A percentile compares a stretch with the other conserved stretches of the same genome.
Evolutionary conservation across 2,329 filamentous ascomycete species (phyloP).

Genomic region (Monilinia polystroma): DNA sequence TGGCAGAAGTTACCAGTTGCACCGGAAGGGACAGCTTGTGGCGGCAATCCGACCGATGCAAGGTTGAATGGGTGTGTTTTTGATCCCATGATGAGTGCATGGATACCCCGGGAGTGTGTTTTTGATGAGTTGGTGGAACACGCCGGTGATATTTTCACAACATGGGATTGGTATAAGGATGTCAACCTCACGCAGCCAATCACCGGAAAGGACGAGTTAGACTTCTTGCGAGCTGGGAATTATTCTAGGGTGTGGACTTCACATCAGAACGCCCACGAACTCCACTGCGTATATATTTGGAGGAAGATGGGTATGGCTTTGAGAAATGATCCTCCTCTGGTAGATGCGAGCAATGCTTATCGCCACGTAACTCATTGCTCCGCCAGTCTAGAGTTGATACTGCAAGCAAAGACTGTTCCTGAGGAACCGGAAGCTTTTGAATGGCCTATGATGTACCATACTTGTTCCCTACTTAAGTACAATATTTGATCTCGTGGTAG

Average conservation of each 20-base stretch:
- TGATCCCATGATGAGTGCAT: slow-evolving; percentile 1
- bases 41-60: not conserved
- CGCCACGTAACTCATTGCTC: slow-evolving; percentile 4
- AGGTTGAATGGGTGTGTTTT: slow-evolving; percentile 9
- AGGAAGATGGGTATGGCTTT: slow-evolving; percentile 13
- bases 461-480: slow-evolving; percentile 1
- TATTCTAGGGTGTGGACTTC: slow-evolving; percentile 14
- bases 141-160: slow-evolving; percentile 8
- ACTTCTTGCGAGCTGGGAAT: slow-evolving; percentile 5
- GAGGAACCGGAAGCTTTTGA: too few relatives aligned
- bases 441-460: not conserved
- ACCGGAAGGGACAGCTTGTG: slow-evolving; percentile 14
- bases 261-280: not conserved
- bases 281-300: slow-evolving; percentile 8
- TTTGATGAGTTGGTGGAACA: slow-evolving; percentile 13
- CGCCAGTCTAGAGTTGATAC: not conserved
- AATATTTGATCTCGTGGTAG: slow-evolving; percentile 1
- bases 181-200: slow-evolving; percentile 11
- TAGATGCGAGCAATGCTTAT: slow-evolving; percentile 9
- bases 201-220: not conserved
- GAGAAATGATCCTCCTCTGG: slow-evolving; percentile 5
- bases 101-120: slow-evolving; percentile 1
- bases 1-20: not conserved
- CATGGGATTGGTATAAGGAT: slow-evolving; percentile 10
- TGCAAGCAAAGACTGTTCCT: slow-evolving; percentile 4